Conservation (phyloP, 202 grass and related monocot species). For the Cymbopogon flexuosus region DNA sequence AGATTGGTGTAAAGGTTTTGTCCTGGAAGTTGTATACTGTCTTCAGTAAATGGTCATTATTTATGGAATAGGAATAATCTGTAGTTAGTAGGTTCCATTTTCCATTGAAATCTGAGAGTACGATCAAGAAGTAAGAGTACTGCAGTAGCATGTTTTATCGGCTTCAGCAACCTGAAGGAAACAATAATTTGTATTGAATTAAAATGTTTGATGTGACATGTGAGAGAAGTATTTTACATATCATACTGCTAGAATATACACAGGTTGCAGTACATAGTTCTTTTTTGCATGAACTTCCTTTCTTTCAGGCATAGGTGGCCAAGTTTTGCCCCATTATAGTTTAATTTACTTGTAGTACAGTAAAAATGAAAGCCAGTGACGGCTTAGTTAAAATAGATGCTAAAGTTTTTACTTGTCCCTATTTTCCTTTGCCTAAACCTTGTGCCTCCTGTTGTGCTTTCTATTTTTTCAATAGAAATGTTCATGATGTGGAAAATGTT, state of each 20-base stretch:
- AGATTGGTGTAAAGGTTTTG: background rate
- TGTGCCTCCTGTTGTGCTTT: too few species aligned
- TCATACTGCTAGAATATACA: background rate
- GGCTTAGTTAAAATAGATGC: too few species aligned
- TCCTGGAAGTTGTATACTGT: background rate
- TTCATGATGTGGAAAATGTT: too few species aligned
- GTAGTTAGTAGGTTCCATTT: background rate
- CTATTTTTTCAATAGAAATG: too few species aligned
- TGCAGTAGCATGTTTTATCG: background rate
- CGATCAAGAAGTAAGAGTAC: background rate
- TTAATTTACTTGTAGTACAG: background rate
- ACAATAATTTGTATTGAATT: too few species aligned
- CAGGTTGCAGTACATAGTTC: background rate
- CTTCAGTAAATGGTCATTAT: background rate
- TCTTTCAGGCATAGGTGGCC: background rate
- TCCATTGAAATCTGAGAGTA: background rate
- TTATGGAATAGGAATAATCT: background rate
- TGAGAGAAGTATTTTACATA: too few species aligned
- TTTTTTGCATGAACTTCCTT: background rate
- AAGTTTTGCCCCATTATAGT: background rate
- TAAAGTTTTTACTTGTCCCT: too few species aligned
- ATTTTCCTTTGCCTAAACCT: too few species aligned
- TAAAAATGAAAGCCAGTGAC: background rate
- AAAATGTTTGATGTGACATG: too few species aligned
- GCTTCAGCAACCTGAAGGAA: too few species aligned